Evolutionary conservation across 345 rosid genomes (phyloP).

Genomic region (Citrus sp.): DNA sequence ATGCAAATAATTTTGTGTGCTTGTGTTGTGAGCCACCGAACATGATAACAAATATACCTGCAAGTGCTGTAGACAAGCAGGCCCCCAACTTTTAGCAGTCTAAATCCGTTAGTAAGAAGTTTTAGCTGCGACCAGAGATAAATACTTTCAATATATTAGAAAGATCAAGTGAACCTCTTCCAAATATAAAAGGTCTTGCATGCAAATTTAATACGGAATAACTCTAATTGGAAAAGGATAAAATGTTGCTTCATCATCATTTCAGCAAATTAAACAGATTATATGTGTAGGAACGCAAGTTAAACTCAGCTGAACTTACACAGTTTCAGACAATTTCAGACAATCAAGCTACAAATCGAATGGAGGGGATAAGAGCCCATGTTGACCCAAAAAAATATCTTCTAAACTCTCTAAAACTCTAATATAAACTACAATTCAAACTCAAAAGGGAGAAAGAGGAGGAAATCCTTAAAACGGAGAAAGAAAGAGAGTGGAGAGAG

Average conservation of each 20-base stretch:
- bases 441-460: not conserved
- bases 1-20: not conserved
- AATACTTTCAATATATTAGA: not conserved
- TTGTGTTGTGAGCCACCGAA: not conserved
- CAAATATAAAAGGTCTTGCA: not conserved
- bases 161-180: not conserved
- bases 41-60: slow-evolving; percentile 44
- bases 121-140: slow-evolving; percentile 49
- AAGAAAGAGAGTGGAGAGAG: not conserved
- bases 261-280: not conserved
- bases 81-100: slow-evolving; percentile 77
- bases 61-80: slow-evolving; percentile 90
- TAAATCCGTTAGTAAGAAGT: slow-evolving; percentile 80
- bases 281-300: not conserved
- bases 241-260: not conserved
- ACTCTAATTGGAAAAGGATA: not conserved
- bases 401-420: not conserved
- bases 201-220: not conserved
- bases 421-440: not conserved
- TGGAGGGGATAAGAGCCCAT: not conserved
- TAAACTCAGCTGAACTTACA: not conserved
- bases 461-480: not conserved
- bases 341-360: not conserved
- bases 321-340: slow-evolving; percentile 5
- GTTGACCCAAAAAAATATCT: not conserved